Base-by-base conservation (phyloP, 2,329 filamentous ascomycete species). In the Mariannaea sp. region DNA sequence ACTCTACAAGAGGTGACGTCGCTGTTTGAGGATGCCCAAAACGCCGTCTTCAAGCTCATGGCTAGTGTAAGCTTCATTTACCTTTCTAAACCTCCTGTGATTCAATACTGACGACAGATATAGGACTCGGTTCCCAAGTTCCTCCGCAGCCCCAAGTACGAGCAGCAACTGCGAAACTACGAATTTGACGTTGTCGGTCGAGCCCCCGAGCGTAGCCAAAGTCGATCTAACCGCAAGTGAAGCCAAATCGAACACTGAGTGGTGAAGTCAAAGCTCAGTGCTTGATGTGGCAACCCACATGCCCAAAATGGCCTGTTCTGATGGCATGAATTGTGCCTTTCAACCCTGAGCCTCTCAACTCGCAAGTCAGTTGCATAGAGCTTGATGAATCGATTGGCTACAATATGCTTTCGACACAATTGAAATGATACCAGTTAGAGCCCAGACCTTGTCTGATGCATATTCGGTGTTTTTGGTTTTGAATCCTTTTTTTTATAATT, bases 41-140 rank as follows among this genome's bases (percentile, higher is more conserved):
- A 88, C 59, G 94, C 92, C 7, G 93, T 99, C 24, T 97, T 97
- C 77, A 97, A 97, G 76, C 77, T 97, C 61, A 97, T 99, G 93
- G 94, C 93, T 58, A 96, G 91, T 72, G 92, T 97, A 85, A 82
- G 92, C 24, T 14, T 86, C 50, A 74, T 42, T 26, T 20, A 32
- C n/a, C 57, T 50, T 48, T 2, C 6, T 73, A 48, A 73, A 67
- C 45, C 45, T 48, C 8, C 7, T 36, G 39, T 27, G 47, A 53
- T 14, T 47, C 39, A 58, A 35, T 49, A 49, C 71, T 77, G 55
- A 76, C 68, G 32, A 47, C 12, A 5, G 7, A 33, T 36, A 16
- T 58, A 88, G 85, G 86, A 89, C 65, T 89, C 86, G 20, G 85
- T 89, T 6, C 86, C 86, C n/a, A 89, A 89, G 64, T 89, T 89